Evolutionary conservation across 345 rosid genomes (phyloP), one percentile per base, ranked within the genome.

Genomic region (Xanthoceras sorbifolium): DNA sequence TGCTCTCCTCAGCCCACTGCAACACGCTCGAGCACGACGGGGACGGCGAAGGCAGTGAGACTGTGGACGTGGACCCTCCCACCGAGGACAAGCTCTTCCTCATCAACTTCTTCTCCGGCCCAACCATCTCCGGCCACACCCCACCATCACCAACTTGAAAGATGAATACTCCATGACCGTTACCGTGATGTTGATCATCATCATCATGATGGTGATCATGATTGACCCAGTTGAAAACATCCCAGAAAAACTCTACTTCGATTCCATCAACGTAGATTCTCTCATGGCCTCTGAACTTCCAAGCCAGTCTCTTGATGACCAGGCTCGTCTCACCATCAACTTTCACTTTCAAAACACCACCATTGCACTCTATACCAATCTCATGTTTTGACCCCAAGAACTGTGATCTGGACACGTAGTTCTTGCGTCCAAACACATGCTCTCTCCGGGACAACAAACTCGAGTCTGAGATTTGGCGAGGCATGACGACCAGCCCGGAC

Each of bases 1-100:
- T 84, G 73, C 92, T 89, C 85, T 89, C 92, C 79, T 89, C 92
- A 28, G 92, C 90, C 92, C 92, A 89, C 48, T 89, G 88, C 85
- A 86, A 61, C 80, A 89, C 90, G 44, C 90, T 86, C 0, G 88
- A 82, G 82, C 83, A 76, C 54, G 90, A 84, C 20, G 83, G 86
- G 20, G 91, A 83, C 0, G 83, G 74, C 0, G 88, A 83, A 57
- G 62, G 62, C 34, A 77, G n/a, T 3, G 78, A 32, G 26, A 66
- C 29, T 23, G 85, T 11, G 20, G 81, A 74, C 1, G 80, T 42
- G 0, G 85, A 32, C 6, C 77, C n/a, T n/a, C n/a, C 84, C 55
- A 60, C 15, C 12, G 76, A 65, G 1, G 86, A 85, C 73, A 76
- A 46, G 52, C 86, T 84, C 67, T 82, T 89, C 87, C 76, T 85